Percentiles rank a stretch among this genome's conserved stretches.
Evolutionary conservation across 768 basidiomycete species (phyloP).

Genomic region (Termitomyces sp.): DNA sequence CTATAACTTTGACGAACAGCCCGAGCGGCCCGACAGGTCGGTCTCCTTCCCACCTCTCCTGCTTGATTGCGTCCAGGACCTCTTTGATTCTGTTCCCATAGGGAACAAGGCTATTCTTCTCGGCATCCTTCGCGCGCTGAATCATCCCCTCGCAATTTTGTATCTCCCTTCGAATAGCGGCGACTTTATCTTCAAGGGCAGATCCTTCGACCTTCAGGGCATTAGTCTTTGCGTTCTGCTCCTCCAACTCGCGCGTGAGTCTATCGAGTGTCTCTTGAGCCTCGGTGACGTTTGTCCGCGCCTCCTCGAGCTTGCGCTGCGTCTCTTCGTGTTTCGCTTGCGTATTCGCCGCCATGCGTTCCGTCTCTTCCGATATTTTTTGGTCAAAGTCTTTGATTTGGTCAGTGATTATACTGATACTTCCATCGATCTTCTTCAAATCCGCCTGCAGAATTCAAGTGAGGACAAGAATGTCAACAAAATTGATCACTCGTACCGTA

Average conservation of each 20-base stretch:
- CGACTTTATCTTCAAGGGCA: slow-evolving; percentile 28
- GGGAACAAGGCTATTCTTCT: slow-evolving; percentile 54
- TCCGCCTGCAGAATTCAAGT: slow-evolving; percentile 35
- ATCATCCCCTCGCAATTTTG: slow-evolving; percentile 48
- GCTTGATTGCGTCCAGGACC: slow-evolving; percentile 51
- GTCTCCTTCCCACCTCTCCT: slow-evolving; percentile 59
- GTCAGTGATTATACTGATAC: slow-evolving; percentile 26
- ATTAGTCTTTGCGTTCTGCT: slow-evolving; percentile 25
- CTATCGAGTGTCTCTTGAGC: slow-evolving; percentile 32
- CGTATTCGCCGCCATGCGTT: slow-evolving; percentile 50
- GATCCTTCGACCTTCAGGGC: slow-evolving; percentile 32
- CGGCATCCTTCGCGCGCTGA: slow-evolving; percentile 41
- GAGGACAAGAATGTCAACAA: neutral
- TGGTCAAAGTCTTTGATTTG: slow-evolving; percentile 37
- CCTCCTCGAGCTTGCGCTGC: slow-evolving; percentile 45
- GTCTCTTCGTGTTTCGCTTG: slow-evolving; percentile 62
- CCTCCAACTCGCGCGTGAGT: slow-evolving; percentile 29
- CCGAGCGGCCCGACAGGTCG: slow-evolving; percentile 80
- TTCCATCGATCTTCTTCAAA: slow-evolving; percentile 45
- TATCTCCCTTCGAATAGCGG: slow-evolving; percentile 37
- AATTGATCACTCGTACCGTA: slow-evolving; percentile 32
- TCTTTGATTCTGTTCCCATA: slow-evolving; percentile 62
- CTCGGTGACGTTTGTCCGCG: slow-evolving; percentile 33
- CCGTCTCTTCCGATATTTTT: slow-evolving; percentile 51
- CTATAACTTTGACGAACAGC: slow-evolving; percentile 67